Evolutionary conservation across 169 alveolate genomes (phyloP), one percentile per base, ranked within the genome.

Genomic region (Cryptosporidium canis): DNA sequence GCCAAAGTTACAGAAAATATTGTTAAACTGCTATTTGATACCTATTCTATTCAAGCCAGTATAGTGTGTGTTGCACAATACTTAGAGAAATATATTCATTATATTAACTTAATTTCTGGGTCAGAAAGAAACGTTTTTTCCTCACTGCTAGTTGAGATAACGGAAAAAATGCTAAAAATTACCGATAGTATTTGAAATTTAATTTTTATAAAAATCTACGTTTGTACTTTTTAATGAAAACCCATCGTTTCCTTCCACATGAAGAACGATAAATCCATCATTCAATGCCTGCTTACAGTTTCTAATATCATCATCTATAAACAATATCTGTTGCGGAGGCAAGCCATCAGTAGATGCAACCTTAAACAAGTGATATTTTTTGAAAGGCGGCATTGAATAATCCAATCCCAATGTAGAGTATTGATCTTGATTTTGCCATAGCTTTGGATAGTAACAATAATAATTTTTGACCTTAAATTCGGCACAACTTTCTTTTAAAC

Each of bases 271-370:
- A 39, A 55, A 77, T 24, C 87, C 87, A 27, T 77, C 87, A 29
- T 77, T 31, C 3, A 77, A 18, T 21, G 87, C 87, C 18, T 39
- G 51, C 16, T 11, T 55, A 27, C 87, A 77, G 33, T 77, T 77
- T 9, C 45, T 37, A 39, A 77, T 24, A 58, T 77, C 87, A 7
- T 77, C 87, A 77, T 77, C 87, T 18, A 77, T 77, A 39, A 77
- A 77, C 21, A 77, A 18, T 53, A 77, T 47, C 27, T 77, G 87
- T 27, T 14, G 9, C 11, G 87, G 63, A 2, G 29, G 41, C 12
- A 77, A 41, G 9, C 41, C 41, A 39, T 77, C 58, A 6, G 39
- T 18, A 16, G 47, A 56, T 24, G 45, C 45, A 18, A 77, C 87
- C 21, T 77, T 24, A 4, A 33, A 27, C 43, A 77, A 41, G 29